These are phyloP conservation scores for Xylariaceae sp. DNA, from an alignment of 2,329 filamentous ascomycete genomes.

Conservation along the genomic window DNA sequence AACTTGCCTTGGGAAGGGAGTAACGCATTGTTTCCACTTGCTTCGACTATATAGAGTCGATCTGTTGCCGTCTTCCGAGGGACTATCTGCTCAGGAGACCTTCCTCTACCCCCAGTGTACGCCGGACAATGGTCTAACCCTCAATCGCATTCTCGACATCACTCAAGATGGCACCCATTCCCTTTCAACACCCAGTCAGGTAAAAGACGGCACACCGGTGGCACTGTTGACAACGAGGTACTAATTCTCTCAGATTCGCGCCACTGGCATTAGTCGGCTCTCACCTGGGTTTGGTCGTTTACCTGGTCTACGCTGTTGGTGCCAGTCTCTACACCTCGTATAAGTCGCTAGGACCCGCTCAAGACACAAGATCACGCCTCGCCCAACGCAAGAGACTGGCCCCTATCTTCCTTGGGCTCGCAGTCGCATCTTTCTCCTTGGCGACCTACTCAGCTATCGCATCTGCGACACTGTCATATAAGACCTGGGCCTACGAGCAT, in stretches of 20 bases:
- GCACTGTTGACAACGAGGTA: not conserved
- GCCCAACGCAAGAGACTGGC: conserved; percentile 28
- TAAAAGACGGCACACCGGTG: conserved; percentile 5
- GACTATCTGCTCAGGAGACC: too few species aligned
- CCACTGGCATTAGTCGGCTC: conserved; percentile 25
- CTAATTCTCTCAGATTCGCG: conserved; percentile 22
- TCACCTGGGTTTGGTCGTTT: conserved; percentile 25
- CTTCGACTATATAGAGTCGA: too few species aligned
- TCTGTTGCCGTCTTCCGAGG: too few species aligned
- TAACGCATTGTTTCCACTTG: too few species aligned
- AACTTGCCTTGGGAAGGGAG: too few species aligned
- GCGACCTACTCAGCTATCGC: conserved; percentile 26
- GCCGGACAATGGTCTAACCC: too few species aligned
- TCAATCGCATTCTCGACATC: not conserved
- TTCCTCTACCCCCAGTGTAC: too few species aligned
- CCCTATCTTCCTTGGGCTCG: conserved; percentile 30
- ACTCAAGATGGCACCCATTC: conserved; percentile 25
- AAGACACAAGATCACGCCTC: conserved; percentile 32
- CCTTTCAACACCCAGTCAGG: conserved; percentile 24
- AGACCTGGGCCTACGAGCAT: conserved; percentile 34
- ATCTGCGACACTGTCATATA: conserved; percentile 32
- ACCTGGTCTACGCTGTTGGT: conserved; percentile 29
- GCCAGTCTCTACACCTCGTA: conserved; percentile 32
- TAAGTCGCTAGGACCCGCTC: conserved; percentile 28
- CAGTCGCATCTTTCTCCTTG: conserved; percentile 23